A percentile compares a stretch with the other conserved stretches of the same genome.
These are phyloP conservation scores for Amanita rubescens DNA, from an alignment of 768 basidiomycete genomes.

Conservation along the genomic window DNA sequence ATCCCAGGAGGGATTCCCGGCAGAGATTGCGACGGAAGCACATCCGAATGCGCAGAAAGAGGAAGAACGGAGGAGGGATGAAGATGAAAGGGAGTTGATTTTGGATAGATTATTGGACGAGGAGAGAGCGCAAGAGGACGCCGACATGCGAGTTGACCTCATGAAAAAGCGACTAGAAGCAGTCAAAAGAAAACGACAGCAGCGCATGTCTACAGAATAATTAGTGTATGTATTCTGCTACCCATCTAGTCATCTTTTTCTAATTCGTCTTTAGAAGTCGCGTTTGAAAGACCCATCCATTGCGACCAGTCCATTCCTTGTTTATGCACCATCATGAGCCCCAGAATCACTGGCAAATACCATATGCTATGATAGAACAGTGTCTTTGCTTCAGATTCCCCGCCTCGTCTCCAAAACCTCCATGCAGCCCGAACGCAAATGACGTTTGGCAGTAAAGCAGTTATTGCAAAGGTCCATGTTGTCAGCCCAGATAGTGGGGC, in stretches of 20 bases:
- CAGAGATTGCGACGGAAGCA: background rate
- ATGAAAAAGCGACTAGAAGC: constrained; percentile 63
- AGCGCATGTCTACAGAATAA: constrained; percentile 6
- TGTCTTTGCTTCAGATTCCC: constrained; percentile 69
- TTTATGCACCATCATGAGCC: constrained; percentile 94
- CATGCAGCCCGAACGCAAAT: constrained; percentile 63
- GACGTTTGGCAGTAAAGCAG: constrained; percentile 68
- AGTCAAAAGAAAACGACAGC: constrained; percentile 34
- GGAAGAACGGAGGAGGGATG: constrained; percentile 14
- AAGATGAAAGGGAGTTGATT: constrained; percentile 46
- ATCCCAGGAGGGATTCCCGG: constrained; percentile 36
- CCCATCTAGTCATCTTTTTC: background rate
- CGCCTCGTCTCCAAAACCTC: constrained; percentile 63
- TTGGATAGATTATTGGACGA: constrained; percentile 83
- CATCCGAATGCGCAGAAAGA: constrained; percentile 21
- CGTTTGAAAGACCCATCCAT: constrained; percentile 41
- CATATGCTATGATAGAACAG: constrained; percentile 81
- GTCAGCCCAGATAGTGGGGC: constrained; percentile 88
- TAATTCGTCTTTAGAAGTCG: background rate
- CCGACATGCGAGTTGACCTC: constrained; percentile 61
- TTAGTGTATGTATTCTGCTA: background rate
- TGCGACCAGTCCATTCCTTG: constrained; percentile 71
- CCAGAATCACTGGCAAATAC: constrained; percentile 86
- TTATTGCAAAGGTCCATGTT: constrained; percentile 82
- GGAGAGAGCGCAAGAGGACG: constrained; percentile 83